These are phyloP conservation scores for Xanthoconium separans DNA, from an alignment of 1,284 basidiomycete genomes.

Conservation along the genomic window DNA sequence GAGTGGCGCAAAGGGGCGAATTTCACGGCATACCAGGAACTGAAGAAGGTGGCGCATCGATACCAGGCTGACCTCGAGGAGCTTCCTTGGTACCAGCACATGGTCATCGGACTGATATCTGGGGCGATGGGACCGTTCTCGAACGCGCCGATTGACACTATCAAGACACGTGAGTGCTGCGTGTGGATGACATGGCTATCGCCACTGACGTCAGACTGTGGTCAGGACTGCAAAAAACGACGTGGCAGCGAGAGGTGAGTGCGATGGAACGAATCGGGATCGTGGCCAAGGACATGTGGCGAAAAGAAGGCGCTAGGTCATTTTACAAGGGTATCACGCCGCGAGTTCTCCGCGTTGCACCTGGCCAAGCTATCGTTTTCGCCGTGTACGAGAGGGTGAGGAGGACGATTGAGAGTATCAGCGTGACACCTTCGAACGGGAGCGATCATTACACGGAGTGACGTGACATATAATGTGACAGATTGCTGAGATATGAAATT, in stretches of 20 bases:
- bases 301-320: conserved; percentile 82
- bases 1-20: conserved; percentile 72
- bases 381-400: conserved; percentile 90
- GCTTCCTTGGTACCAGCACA: conserved; percentile 93
- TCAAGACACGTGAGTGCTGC: conserved; percentile 79
- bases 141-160: conserved; percentile 97
- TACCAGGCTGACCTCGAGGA: conserved; percentile 75
- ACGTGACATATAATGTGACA: conserved; percentile 32
- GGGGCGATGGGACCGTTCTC: conserved; percentile 98
- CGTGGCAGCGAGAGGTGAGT: conserved; percentile 74
- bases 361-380: conserved; percentile 89
- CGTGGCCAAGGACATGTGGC: conserved; percentile 93
- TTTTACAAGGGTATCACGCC: conserved; percentile 99
- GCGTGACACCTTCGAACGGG: conserved; percentile 55
- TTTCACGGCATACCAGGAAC: conserved; percentile 97
- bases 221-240: conserved; percentile 82
- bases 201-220: conserved; percentile 8
- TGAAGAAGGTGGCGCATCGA: conserved; percentile 80
- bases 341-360: conserved; percentile 93
- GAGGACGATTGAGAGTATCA: conserved; percentile 67
- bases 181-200: conserved; percentile 11
- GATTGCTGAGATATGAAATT: conserved; percentile 33
- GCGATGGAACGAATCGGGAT: conserved; percentile 75
- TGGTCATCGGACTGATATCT: conserved; percentile 91
- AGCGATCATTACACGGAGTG: conserved; percentile 70